Evolutionary conservation across 495 filamentous ascomycete genomes (phyloP).

Genomic region (Aspergillus funiculosus): DNA sequence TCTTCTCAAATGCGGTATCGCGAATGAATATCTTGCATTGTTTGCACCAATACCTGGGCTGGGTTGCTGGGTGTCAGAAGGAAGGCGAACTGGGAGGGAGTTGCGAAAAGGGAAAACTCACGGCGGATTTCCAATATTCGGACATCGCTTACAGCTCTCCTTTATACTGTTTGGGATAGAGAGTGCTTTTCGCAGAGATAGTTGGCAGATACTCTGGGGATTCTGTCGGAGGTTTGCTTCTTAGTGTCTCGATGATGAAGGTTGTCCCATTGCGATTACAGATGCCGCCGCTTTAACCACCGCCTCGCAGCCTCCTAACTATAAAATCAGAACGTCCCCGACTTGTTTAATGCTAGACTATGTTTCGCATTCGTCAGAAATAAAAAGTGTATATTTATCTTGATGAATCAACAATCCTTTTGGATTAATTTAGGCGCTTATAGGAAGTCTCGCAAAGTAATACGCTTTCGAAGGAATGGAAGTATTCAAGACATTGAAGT

Average conservation of each 20-base stretch:
- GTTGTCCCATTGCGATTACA: neutral
- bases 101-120: slow-evolving; percentile 26
- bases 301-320: too few species aligned
- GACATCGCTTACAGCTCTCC: slow-evolving; percentile 54
- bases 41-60: slow-evolving; percentile 96
- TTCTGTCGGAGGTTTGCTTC: neutral
- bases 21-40: slow-evolving; percentile 87
- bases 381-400: too few species aligned
- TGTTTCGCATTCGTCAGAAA: too few species aligned
- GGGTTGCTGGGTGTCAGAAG: slow-evolving; percentile 15
- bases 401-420: too few species aligned
- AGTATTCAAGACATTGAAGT: neutral
- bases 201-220: neutral
- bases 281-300: neutral
- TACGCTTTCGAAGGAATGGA: too few species aligned
- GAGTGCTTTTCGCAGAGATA: neutral
- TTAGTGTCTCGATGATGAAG: neutral
- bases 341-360: too few species aligned
- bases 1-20: slow-evolving; percentile 83
- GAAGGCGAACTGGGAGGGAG: neutral
- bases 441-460: too few species aligned
- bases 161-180: neutral
- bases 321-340: too few species aligned
- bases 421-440: too few species aligned
- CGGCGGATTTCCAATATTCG: slow-evolving; percentile 99